Base-by-base conservation (phyloP, 345 rosid species). In the Citrus glauca region DNA sequence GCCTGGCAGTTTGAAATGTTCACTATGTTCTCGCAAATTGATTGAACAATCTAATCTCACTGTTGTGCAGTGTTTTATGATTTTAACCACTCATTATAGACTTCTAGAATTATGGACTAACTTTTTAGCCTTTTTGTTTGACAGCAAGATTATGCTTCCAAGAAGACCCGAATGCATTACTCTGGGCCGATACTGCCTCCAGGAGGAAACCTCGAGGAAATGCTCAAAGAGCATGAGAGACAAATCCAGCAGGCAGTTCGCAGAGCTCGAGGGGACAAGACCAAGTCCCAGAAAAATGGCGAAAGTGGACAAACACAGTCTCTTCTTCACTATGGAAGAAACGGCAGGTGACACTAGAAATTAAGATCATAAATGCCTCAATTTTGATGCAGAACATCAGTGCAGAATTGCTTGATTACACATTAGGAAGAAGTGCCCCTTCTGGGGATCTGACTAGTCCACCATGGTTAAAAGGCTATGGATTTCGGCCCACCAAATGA, bases 151-250 rank as follows among this genome's bases (percentile, higher is more conserved):
- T 76, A 77, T 69, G 66, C 72, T 63, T 68, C 72, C 22, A 85
- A 82, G 81, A 89, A 83, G 77, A 78, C 82, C 61, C 86, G 82
- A 69, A 84, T 92, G 32, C 90, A 91, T 74, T 87, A 80, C 82
- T 92, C 97, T 19, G 98, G 99, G 77, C 90, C 95, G 9, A 84
- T 92, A 88, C 48, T 90, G 74, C 85, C 90, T 60, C 64, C 81
- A 13, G 90, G 91, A 75, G 93, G 94, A 66, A 87, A 92, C 89
- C 80, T 93, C 0, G 98, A 94, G 50, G 97, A 92, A 77, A 92
- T 94, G 97, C 91, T 96, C 62, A 96, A 90, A 84, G 93, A 92
- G 82, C 95, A 94, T 14, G 97, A 96, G 84, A 89, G 87, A 69
- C 89, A 84, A 81, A 94, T 96, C 77, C 98, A 87, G 81, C 77